A percentile compares a stretch with the other conserved stretches of the same genome.
phyloP scores from a whole-genome alignment of 2,329 filamentous ascomycete genomes.

The Talaromyces sp. region DNA sequence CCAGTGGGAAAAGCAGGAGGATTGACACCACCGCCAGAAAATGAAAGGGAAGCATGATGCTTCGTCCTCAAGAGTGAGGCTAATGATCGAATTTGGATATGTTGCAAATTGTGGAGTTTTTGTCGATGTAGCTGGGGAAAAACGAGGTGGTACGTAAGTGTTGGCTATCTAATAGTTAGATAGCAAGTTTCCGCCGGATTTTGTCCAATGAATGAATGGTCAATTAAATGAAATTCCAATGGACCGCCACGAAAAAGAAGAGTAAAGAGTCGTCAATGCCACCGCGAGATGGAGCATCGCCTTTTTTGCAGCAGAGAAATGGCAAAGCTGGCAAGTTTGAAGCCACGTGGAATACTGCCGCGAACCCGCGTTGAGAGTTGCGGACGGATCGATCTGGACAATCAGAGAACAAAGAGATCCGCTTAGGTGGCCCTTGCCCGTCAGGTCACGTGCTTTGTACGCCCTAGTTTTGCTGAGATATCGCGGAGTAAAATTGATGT shows the following conservation, averaged over 20 bases:
- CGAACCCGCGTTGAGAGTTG: background rate
- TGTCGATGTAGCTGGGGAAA: background rate
- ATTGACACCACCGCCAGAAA: slow-evolving; percentile 29
- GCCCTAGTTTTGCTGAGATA: background rate
- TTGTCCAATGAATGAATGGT: background rate
- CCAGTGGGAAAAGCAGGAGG: slow-evolving; percentile 29
- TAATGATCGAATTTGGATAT: background rate
- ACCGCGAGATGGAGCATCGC: background rate
- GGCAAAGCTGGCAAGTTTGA: background rate
- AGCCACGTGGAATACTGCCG: background rate
- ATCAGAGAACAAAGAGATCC: background rate
- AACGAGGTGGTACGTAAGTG: background rate
- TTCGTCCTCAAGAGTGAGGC: background rate
- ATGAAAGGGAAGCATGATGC: slow-evolving; percentile 29
- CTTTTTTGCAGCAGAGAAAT: background rate
- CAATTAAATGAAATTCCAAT: background rate
- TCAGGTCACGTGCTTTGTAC: slow-evolving; percentile 1
- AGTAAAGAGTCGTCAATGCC: background rate
- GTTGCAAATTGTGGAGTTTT: background rate
- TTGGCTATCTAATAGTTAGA: background rate
- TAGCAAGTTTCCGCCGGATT: background rate
- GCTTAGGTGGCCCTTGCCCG: background rate
- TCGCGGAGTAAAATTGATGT: too few species aligned
- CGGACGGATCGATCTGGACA: background rate
- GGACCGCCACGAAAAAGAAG: background rate